phyloP scores from a whole-genome alignment of 257 asterid species.

The Solanum neorickii region DNA sequence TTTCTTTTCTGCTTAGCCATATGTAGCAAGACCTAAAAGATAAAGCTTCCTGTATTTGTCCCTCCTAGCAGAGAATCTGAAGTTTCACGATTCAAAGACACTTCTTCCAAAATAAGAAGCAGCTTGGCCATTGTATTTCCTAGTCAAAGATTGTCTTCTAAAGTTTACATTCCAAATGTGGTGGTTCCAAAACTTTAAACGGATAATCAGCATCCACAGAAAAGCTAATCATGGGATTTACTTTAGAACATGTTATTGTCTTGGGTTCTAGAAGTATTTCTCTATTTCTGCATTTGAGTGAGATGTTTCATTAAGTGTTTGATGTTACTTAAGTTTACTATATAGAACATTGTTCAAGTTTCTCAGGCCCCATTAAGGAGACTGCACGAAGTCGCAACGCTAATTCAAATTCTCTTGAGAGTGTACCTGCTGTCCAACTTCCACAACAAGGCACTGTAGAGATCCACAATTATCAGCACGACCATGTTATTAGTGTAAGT shows the following conservation, averaged over 20 bases:
- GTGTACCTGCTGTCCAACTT: slow-evolving; percentile 21
- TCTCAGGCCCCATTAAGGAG: slow-evolving; percentile 83
- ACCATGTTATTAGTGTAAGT: slow-evolving; percentile 35
- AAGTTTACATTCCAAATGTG: neutral
- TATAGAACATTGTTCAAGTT: slow-evolving; percentile 57
- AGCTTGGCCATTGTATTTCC: neutral
- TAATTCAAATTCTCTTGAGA: slow-evolving; percentile 39
- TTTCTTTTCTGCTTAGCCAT: neutral
- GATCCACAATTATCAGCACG: slow-evolving; percentile 36
- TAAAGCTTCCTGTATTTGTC: neutral
- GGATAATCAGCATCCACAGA: neutral
- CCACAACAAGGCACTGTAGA: slow-evolving; percentile 19
- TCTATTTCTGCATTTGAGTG: neutral
- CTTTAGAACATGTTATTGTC: neutral
- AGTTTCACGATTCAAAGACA: neutral
- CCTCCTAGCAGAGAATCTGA: neutral
- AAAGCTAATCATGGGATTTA: neutral
- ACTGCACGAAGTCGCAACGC: slow-evolving; percentile 27
- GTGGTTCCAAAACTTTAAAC: neutral
- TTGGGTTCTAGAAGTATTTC: neutral
- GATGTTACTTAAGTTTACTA: slow-evolving; percentile 36
- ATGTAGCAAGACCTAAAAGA: neutral
- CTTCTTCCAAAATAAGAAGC: neutral
- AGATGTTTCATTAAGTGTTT: neutral
- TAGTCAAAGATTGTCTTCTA: neutral